Base-by-base conservation (phyloP, 331 rosid genomes). In the Phaseolus coccineus region DNA sequence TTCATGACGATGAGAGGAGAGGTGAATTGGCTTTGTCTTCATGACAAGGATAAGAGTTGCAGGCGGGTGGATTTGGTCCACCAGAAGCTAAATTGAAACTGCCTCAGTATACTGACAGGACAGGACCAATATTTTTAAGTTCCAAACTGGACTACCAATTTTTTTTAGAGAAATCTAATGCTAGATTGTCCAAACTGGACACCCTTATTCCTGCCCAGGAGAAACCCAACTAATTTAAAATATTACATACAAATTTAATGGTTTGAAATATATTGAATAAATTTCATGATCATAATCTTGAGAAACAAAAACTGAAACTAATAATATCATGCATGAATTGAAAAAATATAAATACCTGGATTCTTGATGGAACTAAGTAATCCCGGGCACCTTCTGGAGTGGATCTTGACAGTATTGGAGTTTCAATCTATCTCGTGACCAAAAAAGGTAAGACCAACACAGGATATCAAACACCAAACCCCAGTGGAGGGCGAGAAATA, bases 351-450 rank as follows among this genome's bases (percentile, higher is more conserved):
- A 72, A 67, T 89, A 96, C 99, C 99, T 96, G 99, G 83, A 93
- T 88, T 90, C 98, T 93, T 35, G 98, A 93, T 14, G 99, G 99
- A 50, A 96, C 99, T 86, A 96, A 81, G 87, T 93, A 96, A 90
- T 96, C 99, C 16, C 99, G 87, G 37, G 99, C 99, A 83, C 98
- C 98, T 88, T 95, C 99, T 11, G 99, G 99, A 42, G 99, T 93
- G 61, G 98, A 96, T 83, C 97, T 90, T 80, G 97, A 89, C 82
- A 96, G 92, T 85, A 96, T 91, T 79, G 99, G 99, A 85, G 99
- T 96, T 91, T 96, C 99, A 90, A 96, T 90, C 99, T 96, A 85
- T 94, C 99, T 93, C 91, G 73, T 87, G 86, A 91, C 81, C 88
- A 90, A 65, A 81, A 83, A 81, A 69, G 47, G 77, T 81, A 89